Conservation (phyloP, 306 rosid species). For the Fragaria nilgerrensis region DNA sequence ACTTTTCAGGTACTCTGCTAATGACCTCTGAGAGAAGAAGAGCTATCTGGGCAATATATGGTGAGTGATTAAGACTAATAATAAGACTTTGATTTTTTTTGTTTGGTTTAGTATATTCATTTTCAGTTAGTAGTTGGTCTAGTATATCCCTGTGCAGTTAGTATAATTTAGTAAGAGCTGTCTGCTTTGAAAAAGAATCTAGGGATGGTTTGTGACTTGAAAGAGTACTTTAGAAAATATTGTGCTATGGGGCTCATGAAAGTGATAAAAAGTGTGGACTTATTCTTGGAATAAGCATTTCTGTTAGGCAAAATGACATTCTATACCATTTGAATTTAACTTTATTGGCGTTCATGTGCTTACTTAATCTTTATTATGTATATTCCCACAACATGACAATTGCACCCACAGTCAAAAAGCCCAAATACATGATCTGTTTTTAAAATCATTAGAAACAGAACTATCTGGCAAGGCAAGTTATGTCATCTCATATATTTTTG, state of each 20-base stretch:
- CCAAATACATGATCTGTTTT: background rate
- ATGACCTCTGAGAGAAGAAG: constrained; percentile 81
- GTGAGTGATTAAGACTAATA: constrained; percentile 43
- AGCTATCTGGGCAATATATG: constrained; percentile 92
- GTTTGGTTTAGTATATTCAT: background rate
- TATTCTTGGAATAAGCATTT: background rate
- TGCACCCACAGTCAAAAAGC: background rate
- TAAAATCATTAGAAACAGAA: background rate
- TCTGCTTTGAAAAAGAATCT: background rate
- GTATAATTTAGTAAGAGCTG: background rate
- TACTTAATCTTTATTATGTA: background rate
- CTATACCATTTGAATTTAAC: background rate
- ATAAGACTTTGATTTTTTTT: background rate
- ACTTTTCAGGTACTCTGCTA: constrained; percentile 63
- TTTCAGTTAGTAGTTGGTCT: background rate
- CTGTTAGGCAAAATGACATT: background rate
- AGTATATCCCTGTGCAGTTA: background rate
- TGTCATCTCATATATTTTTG: background rate
- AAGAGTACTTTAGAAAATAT: background rate
- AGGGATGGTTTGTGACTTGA: background rate
- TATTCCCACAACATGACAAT: background rate
- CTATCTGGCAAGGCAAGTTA: background rate
- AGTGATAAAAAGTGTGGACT: background rate
- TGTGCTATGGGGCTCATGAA: background rate
- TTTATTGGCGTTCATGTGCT: background rate